Evolutionary conservation across 257 asterid genomes (phyloP), one percentile per base, ranked within the genome.

Genomic region (Rubia yunnanensis): DNA sequence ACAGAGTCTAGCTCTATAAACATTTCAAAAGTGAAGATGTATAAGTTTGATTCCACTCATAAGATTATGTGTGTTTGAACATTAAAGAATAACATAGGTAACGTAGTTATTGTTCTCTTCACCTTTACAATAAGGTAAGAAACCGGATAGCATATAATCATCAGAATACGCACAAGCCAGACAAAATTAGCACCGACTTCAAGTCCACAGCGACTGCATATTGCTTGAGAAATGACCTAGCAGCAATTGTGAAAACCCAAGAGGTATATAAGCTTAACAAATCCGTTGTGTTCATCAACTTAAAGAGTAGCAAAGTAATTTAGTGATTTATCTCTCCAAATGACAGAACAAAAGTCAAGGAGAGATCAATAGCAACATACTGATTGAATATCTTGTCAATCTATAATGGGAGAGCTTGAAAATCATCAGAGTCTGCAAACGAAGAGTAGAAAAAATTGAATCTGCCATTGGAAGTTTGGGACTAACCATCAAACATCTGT

Each of bases 281-380:
- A 0, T 28, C 4, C 13, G n/a, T n/a, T n/a, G n/a, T n/a, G 38
- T 60, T 66, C 24, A 58, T 13, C 46, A 18, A 36, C 61, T 44
- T 26, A 35, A 34, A 20, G 27, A 56, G 20, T n/a, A 67, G 39
- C 60, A 58, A 38, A 26, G 56, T 26, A 46, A 27, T 24, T n/a
- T n/a, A n/a, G n/a, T n/a, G n/a, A n/a, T n/a, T 66, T 86, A 94
- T 98, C 95, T 94, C 99, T 36, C 98, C 99, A 41, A 94, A 94
- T 70, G 82, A 72, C 67, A 94, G 86, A 73, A 94, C 99, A 81
- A 94, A 94, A 53, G 99, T 94, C 72, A 94, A 98, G 34, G 99
- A 90, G 49, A 94, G 78, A 78, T 88, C 77, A 72, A 94, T 94
- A 63, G 99, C 99, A 75, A 94, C 80, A 77, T 85, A 90, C 66